phyloP scores from a whole-genome alignment of 73 alveolate genomes.

The Paramecium caudatum region DNA sequence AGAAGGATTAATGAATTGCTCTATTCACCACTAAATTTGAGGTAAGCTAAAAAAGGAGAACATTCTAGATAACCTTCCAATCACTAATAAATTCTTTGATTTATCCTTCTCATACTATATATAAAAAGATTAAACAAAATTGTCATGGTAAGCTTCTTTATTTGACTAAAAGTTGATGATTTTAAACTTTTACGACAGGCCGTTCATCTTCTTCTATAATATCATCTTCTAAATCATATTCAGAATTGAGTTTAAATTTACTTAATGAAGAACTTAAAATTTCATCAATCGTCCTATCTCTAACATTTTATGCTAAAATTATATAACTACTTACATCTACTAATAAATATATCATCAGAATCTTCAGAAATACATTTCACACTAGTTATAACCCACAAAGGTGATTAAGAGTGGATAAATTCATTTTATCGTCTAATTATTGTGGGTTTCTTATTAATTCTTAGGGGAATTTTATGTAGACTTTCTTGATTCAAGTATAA shows the following conservation, averaged over 20 bases:
- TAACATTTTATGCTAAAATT: neutral
- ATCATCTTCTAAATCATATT: slow-evolving; percentile 37
- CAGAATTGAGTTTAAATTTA: neutral
- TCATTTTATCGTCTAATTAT: neutral
- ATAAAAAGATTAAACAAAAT: neutral
- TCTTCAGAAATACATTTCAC: neutral
- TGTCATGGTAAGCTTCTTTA: slow-evolving; percentile 34
- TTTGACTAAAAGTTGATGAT: neutral
- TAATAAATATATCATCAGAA: neutral
- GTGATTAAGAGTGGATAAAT: neutral
- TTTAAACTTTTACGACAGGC: neutral
- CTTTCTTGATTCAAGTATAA: neutral
- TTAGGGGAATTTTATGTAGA: neutral
- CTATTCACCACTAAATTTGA: neutral
- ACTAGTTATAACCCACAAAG: slow-evolving; percentile 12
- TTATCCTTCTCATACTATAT: neutral
- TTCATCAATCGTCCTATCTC: neutral
- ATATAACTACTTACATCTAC: neutral
- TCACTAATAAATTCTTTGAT: neutral
- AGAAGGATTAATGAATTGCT: neutral
- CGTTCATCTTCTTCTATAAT: neutral
- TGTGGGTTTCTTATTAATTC: neutral
- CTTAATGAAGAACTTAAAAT: neutral
- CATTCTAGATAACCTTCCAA: neutral
- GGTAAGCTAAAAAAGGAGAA: neutral